These are phyloP conservation scores for Hemisphaericaspora nanyangensis DNA, from an alignment of 805 yeast species.

Conservation along the genomic window DNA sequence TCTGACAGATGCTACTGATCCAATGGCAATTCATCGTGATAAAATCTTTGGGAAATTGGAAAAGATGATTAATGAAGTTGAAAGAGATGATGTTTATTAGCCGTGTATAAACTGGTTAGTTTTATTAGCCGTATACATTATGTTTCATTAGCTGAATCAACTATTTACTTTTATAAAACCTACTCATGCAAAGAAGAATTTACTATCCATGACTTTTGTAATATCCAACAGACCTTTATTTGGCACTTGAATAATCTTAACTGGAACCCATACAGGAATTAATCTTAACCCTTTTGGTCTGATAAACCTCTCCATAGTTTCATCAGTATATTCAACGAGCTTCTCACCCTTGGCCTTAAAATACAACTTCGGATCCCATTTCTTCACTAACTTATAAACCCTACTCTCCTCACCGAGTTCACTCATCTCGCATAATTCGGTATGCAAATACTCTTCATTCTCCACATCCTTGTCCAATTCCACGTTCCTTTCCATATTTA, in stretches of 20 bases:
- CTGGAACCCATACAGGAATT: slow-evolving; percentile 29
- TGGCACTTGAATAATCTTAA: slow-evolving; percentile 25
- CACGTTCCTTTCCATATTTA: no score
- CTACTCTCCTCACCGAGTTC: slow-evolving; percentile 4
- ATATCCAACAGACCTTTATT: slow-evolving; percentile 31
- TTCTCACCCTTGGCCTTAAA: background rate
- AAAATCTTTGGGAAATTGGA: slow-evolving; percentile 56
- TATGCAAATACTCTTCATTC: background rate
- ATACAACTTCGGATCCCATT: slow-evolving; percentile 21
- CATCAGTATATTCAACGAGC: slow-evolving; percentile 4
- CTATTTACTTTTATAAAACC: no score
- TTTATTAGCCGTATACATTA: background rate
- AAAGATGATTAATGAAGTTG: slow-evolving; percentile 45
- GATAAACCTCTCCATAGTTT: background rate
- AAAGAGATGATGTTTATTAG: background rate
- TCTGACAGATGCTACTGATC: slow-evolving; percentile 53
- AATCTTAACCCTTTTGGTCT: slow-evolving; percentile 5
- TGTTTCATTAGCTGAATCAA: no score
- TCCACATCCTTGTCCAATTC: background rate
- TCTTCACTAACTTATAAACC: slow-evolving; percentile 9
- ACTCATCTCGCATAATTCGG: slow-evolving; percentile 2
- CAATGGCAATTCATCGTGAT: slow-evolving; percentile 61
- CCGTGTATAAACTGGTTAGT: no score
- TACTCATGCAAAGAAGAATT: slow-evolving; percentile 32
- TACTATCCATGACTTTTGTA: slow-evolving; percentile 26